Conservation (phyloP, 805 yeast genomes). For the Schwanniomyces occidentalis region DNA sequence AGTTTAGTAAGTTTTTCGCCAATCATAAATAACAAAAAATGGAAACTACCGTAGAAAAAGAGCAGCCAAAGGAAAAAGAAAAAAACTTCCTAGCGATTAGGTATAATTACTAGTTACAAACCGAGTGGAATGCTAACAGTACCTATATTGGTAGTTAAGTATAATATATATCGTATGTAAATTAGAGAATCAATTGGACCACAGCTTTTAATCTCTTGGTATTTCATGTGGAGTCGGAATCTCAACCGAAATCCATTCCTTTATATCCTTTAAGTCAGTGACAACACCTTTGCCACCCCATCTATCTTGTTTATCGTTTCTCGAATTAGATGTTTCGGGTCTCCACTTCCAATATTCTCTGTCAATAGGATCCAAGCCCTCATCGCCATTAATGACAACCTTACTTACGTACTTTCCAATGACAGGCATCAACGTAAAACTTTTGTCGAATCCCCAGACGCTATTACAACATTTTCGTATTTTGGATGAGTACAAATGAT, state of each 20-base stretch:
- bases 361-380: constrained; percentile 18
- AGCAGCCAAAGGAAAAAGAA: no score
- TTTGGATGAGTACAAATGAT: constrained; percentile 30
- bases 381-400: constrained; percentile 42
- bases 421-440: constrained; percentile 36
- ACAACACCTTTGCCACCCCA: constrained; percentile 8
- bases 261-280: constrained; percentile 5
- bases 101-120: no score
- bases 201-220: no score
- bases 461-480: constrained; percentile 23
- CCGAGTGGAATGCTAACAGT: no score
- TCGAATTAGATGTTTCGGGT: constrained; percentile 4
- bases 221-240: constrained; percentile 3
- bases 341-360: constrained; percentile 14
- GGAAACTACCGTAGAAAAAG: no score
- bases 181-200: no score
- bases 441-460: constrained; percentile 37
- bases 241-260: constrained; percentile 6
- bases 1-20: no score
- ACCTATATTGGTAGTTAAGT: no score
- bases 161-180: no score
- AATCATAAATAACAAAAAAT: no score
- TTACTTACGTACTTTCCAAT: constrained; percentile 43
- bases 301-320: constrained; percentile 5
- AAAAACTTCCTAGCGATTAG: no score